phyloP scores from a whole-genome alignment of 2,329 filamentous ascomycete species.

The Exophiala aquamarina region DNA sequence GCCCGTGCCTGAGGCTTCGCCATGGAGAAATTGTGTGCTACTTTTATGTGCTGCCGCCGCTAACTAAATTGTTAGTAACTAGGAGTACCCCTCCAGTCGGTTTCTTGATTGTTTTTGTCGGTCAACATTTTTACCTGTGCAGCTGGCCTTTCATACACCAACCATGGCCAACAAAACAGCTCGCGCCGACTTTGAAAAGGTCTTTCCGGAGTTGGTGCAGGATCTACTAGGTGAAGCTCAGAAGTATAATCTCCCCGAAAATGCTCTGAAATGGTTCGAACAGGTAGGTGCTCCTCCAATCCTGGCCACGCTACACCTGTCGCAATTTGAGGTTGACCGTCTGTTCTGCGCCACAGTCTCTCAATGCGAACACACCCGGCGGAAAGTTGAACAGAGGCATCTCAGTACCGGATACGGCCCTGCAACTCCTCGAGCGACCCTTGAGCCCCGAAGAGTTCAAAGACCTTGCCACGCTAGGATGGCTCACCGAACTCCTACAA shows the following conservation, averaged over 20 bases:
- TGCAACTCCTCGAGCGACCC: conserved; percentile 70
- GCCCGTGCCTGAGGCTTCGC: too few relatives aligned
- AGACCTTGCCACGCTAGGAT: conserved; percentile 82
- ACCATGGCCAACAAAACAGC: conserved; percentile 71
- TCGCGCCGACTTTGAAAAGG: conserved; percentile 73
- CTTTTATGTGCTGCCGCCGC: too few relatives aligned
- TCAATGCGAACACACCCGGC: conserved; percentile 83
- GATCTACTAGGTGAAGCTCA: conserved; percentile 77
- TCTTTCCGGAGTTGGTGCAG: conserved; percentile 83
- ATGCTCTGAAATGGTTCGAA: conserved; percentile 83
- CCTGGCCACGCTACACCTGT: not conserved
- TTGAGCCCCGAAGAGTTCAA: conserved; percentile 84
- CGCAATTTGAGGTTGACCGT: conserved; percentile 4
- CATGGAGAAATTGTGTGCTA: too few relatives aligned
- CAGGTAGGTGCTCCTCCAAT: conserved; percentile 53
- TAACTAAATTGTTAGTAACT: too few relatives aligned
- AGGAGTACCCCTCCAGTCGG: too few relatives aligned
- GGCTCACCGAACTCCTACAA: conserved; percentile 97
- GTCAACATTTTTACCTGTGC: too few relatives aligned
- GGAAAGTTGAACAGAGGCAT: conserved; percentile 99
- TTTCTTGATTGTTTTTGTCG: too few relatives aligned
- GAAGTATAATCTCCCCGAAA: conserved; percentile 77
- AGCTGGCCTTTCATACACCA: not conserved
- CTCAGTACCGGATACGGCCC: conserved; percentile 89
- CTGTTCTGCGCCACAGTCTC: conserved; percentile 56